Conservation (phyloP, 176 grass and related monocot genomes). For the Ampelocalamus luodianensis region DNA sequence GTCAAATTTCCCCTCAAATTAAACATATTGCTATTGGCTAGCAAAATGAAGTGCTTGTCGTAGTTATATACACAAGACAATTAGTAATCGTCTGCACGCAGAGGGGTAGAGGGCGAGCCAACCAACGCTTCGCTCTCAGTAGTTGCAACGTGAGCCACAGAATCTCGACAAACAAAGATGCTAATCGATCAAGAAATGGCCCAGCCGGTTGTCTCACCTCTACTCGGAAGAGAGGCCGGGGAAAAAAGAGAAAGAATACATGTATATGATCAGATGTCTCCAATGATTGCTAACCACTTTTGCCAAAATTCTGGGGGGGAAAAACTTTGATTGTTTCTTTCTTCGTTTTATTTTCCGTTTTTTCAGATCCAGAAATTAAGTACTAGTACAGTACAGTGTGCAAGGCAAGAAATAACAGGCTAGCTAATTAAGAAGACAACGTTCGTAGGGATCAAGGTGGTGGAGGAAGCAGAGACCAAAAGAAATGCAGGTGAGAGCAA, state of each 20-base stretch:
- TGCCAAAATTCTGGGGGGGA: background rate
- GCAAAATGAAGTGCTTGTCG: background rate
- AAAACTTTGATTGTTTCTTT: background rate
- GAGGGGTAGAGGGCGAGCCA: background rate
- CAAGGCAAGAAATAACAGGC: background rate
- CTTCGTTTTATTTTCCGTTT: background rate
- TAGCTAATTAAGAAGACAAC: background rate
- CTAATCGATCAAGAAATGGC: background rate
- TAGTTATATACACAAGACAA: background rate
- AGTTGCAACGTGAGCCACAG: background rate
- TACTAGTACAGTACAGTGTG: background rate
- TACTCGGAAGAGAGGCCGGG: background rate
- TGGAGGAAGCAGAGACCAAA: background rate
- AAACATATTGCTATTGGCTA: background rate
- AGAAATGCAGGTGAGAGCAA: background rate
- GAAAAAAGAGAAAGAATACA: background rate
- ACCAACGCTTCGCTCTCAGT: too few species aligned
- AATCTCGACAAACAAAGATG: slow-evolving; percentile 20
- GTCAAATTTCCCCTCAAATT: background rate
- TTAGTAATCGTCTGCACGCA: background rate
- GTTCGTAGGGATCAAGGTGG: background rate
- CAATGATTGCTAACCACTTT: too few species aligned
- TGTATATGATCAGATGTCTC: background rate
- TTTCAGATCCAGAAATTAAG: background rate
- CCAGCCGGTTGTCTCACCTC: background rate